phyloP scores from a whole-genome alignment of 2,329 filamentous ascomycete species.

The Didymella pinodella region DNA sequence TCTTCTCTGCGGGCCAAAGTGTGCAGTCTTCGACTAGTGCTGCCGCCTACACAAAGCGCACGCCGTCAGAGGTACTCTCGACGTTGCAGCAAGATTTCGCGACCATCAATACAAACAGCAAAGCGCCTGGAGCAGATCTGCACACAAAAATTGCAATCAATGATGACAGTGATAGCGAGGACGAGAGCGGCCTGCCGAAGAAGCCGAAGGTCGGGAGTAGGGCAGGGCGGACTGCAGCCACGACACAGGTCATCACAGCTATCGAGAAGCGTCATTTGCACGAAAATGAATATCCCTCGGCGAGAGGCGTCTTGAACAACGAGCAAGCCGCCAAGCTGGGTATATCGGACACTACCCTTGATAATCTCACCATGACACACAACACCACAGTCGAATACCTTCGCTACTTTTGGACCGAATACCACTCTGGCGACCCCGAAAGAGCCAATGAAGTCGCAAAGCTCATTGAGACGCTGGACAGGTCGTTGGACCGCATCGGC shows the following conservation, averaged over 20 bases:
- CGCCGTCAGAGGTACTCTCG: conserved; percentile 72
- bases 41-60: conserved; percentile 71
- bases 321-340: conserved; percentile 44
- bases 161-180: conserved; percentile 67
- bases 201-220: conserved; percentile 72
- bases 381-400: conserved; percentile 94
- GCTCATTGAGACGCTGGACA: conserved; percentile 80
- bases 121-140: conserved; percentile 59
- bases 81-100: conserved; percentile 70
- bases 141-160: conserved; percentile 72
- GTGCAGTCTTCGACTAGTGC: conserved; percentile 58
- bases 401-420: conserved; percentile 96
- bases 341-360: conserved; percentile 60
- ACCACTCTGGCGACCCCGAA: conserved; percentile 84
- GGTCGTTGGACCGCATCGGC: conserved; percentile 79
- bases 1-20: conserved; percentile 68
- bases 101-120: conserved; percentile 49
- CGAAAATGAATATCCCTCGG: conserved; percentile 52
- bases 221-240: conserved; percentile 68
- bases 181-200: conserved; percentile 66
- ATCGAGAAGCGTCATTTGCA: conserved; percentile 69
- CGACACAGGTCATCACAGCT: conserved; percentile 71
- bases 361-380: conserved; percentile 77
- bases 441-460: conserved; percentile 82
- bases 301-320: conserved; percentile 33